These are phyloP conservation scores for Melastoma candidum DNA, from an alignment of 441 rosid species.

Conservation along the genomic window DNA sequence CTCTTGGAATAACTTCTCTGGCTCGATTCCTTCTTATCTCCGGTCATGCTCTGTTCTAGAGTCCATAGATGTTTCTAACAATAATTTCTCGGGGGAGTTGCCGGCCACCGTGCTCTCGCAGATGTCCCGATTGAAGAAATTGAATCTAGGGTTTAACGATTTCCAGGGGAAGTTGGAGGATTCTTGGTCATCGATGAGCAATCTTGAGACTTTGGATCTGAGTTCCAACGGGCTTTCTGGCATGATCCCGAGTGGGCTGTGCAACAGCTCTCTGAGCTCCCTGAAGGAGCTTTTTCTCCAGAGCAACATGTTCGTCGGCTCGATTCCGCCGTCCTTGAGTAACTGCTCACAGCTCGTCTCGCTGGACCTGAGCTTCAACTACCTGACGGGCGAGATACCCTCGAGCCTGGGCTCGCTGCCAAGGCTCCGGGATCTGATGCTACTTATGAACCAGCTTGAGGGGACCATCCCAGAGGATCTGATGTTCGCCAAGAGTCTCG, in stretches of 20 bases:
- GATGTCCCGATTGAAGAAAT: slow-evolving; percentile 42
- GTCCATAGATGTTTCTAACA: slow-evolving; percentile 12
- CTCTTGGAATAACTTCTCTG: slow-evolving; percentile 14
- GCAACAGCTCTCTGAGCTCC: slow-evolving; percentile 14
- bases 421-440: slow-evolving; percentile 16
- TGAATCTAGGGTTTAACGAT: slow-evolving; percentile 38
- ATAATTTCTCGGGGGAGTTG: slow-evolving; percentile 40
- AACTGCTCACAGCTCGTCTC: slow-evolving; percentile 18
- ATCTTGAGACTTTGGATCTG: slow-evolving; percentile 13
- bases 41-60: slow-evolving; percentile 9
- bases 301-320: slow-evolving; percentile 20
- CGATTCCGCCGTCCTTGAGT: slow-evolving; percentile 13
- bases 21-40: slow-evolving; percentile 9
- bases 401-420: slow-evolving; percentile 13
- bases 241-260: slow-evolving; percentile 11
- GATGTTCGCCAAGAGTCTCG: slow-evolving; percentile 32
- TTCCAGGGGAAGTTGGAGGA: slow-evolving; percentile 56
- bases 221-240: slow-evolving; percentile 14
- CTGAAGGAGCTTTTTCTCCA: slow-evolving; percentile 62
- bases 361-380: slow-evolving; percentile 20
- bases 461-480: slow-evolving; percentile 15
- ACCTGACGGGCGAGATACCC: slow-evolving; percentile 11
- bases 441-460: slow-evolving; percentile 48
- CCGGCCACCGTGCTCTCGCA: slow-evolving; percentile 47
- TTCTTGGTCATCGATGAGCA: slow-evolving; percentile 37